Percentiles rank a stretch among this genome's conserved stretches.
Conservation (phyloP, 2,329 filamentous ascomycete genomes). For the Hymenoscyphus scutula region DNA sequence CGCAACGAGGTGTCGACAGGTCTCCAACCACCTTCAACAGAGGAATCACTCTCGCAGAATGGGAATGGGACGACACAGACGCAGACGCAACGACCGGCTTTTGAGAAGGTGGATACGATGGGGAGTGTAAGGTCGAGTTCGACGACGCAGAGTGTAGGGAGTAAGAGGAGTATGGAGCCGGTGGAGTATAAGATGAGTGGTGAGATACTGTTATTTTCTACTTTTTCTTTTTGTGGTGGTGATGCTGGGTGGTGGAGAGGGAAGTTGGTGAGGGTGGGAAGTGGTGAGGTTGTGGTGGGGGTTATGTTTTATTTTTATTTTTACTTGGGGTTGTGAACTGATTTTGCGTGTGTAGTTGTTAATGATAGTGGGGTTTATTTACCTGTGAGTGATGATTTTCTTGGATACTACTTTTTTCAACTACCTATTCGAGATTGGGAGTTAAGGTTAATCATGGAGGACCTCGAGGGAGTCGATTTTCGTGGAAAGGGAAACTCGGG, state of each 20-base stretch:
- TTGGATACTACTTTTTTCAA: slow-evolving; percentile 31
- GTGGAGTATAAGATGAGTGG: slow-evolving; percentile 80
- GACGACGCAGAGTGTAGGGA: slow-evolving; percentile 60
- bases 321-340: slow-evolving; percentile 15
- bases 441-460: too few species aligned
- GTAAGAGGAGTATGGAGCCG: slow-evolving; percentile 59
- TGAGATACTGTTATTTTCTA: slow-evolving; percentile 51
- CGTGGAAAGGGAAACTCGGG: not conserved
- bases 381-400: slow-evolving; percentile 59
- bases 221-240: too few species aligned
- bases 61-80: too few species aligned
- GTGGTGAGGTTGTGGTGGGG: too few species aligned
- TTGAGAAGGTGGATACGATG: slow-evolving; percentile 61
- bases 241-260: too few species aligned
- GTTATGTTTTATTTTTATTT: too few species aligned
- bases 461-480: not conserved
- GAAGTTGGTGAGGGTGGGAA: too few species aligned
- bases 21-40: slow-evolving; percentile 43
- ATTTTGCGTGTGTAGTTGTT: slow-evolving; percentile 66
- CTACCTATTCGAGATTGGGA: too few species aligned
- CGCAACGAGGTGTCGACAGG: slow-evolving; percentile 44
- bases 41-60: slow-evolving; percentile 47
- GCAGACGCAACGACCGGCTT: slow-evolving; percentile 51
- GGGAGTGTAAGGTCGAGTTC: slow-evolving; percentile 58
- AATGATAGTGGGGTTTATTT: slow-evolving; percentile 95